A percentile compares a stretch with the other conserved stretches of the same genome.
These are phyloP conservation scores for Madurella mycetomatis DNA, from an alignment of 2,329 filamentous ascomycete species.

Conservation along the genomic window DNA sequence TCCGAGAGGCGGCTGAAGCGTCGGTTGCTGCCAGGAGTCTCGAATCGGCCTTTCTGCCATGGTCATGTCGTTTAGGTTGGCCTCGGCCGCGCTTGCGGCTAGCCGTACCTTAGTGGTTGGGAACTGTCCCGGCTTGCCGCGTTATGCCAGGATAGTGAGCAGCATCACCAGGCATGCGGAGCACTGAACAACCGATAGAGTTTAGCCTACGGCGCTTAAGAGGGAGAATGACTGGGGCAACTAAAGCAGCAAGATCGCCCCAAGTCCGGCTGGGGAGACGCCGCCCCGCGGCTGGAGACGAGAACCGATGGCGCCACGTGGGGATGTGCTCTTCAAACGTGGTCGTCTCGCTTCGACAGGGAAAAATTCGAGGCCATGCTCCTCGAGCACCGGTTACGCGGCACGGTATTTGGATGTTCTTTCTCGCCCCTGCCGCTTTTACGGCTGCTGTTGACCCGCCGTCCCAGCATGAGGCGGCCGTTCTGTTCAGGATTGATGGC, in stretches of 20 bases:
- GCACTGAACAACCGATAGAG: constrained; percentile 1
- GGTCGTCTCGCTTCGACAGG: constrained; percentile 3
- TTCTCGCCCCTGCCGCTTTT: constrained; percentile 8
- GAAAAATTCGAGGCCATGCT: background rate
- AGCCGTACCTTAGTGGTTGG: background rate
- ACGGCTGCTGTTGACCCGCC: background rate
- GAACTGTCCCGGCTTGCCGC: background rate
- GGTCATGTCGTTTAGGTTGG: constrained; percentile 9
- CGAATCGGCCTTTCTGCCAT: background rate
- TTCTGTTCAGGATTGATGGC: background rate
- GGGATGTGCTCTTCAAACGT: background rate
- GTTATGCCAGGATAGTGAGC: background rate
- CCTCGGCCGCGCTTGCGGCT: constrained; percentile 9
- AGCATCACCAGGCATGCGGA: background rate
- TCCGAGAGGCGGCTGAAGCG: background rate
- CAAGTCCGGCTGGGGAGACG: background rate
- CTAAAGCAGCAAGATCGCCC: constrained; percentile 2
- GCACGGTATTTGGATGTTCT: constrained; percentile 18
- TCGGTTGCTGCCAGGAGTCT: background rate
- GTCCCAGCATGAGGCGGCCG: background rate
- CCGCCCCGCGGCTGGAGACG: background rate
- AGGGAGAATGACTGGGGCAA: background rate
- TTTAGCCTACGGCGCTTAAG: constrained; percentile 8
- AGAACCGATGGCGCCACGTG: background rate
- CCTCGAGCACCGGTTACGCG: constrained; percentile 7